Base-by-base conservation (phyloP, 805 yeast genomes). In the Saturnispora quitensis region DNA sequence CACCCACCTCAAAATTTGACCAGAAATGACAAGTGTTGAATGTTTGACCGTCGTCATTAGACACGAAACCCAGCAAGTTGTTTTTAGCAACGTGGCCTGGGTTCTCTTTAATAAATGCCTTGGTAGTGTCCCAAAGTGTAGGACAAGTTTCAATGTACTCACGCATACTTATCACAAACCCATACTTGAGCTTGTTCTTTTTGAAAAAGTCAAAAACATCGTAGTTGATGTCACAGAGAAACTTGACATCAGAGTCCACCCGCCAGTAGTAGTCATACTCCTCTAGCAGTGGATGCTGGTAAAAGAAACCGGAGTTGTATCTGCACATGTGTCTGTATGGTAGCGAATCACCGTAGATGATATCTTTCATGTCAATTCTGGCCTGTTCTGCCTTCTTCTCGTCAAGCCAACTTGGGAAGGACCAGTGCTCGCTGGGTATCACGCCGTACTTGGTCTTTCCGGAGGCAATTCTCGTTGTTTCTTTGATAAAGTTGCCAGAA, bases 251-350 rank as follows among this genome's bases (percentile, higher is more conserved):
- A 17, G 96, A 96, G 68, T 89, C 97, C 48, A 89, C 93, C 68
- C 97, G 81, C 97, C 97, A 89, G 73, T 89, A 89, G 76, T 83
- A 89, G 55, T 85, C 88, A 68, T 84, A 88, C n/a, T 86, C 83
- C 51, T 73, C 73, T 73, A 89, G 63, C 53, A 84, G 65, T 42
- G 82, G 82, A 64, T 87, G 91, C 67, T 81, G 78, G 74, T 76
- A 88, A 68, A 89, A 89, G 68, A 88, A 85, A 0, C 96, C 96
- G 13, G 93, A 82, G 68, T 87, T 93, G 63, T 76, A 89, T 62
- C 97, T 76, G 67, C 96, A 88, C 96, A 88, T 88, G 67, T 88
- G 93, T 70, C 96, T 80, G 62, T 82, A 82, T 1, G 86, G 76
- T 50, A 70, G 72, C 17, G 82, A 76, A 56, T 75, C 81, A 53